Conservation (phyloP, 192 early-diverging fungal species). For the Gamsiella multidivaricata region DNA sequence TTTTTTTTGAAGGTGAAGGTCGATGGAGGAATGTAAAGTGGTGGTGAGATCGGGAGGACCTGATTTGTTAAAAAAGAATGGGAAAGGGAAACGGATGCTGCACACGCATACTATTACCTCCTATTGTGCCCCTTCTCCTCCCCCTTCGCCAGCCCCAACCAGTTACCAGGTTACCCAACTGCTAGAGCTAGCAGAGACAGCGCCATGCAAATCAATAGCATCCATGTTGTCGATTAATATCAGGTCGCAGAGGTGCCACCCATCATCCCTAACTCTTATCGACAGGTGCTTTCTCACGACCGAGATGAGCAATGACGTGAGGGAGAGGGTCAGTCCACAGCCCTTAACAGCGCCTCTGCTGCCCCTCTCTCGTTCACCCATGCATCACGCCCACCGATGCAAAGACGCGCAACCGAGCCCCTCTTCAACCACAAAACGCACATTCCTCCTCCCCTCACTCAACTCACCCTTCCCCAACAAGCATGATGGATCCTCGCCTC, state of each 20-base stretch:
- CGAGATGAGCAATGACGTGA: constrained; percentile 10
- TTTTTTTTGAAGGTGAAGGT: background rate
- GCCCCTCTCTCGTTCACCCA: background rate
- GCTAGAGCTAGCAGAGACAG: no score
- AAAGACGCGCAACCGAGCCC: constrained; percentile 5
- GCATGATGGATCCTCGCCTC: constrained; percentile 54
- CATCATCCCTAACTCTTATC: no score
- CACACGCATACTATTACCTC: no score
- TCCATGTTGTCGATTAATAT: no score
- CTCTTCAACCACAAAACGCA: background rate
- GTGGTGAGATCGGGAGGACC: background rate
- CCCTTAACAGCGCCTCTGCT: constrained; percentile 13
- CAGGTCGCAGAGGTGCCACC: no score
- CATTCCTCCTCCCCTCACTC: background rate
- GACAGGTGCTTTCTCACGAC: no score
- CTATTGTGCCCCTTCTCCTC: no score
- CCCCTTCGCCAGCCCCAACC: no score
- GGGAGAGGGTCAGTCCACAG: background rate
- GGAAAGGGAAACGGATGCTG: background rate
- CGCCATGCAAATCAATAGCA: no score
- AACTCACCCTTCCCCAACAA: background rate
- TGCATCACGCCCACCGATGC: background rate
- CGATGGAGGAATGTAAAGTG: constrained; percentile 5
- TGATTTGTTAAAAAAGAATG: background rate
- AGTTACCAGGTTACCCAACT: no score